These are phyloP conservation scores for Brachypodium distachyon DNA, from an alignment of 202 grass and related monocot species.

Conservation along the genomic window DNA sequence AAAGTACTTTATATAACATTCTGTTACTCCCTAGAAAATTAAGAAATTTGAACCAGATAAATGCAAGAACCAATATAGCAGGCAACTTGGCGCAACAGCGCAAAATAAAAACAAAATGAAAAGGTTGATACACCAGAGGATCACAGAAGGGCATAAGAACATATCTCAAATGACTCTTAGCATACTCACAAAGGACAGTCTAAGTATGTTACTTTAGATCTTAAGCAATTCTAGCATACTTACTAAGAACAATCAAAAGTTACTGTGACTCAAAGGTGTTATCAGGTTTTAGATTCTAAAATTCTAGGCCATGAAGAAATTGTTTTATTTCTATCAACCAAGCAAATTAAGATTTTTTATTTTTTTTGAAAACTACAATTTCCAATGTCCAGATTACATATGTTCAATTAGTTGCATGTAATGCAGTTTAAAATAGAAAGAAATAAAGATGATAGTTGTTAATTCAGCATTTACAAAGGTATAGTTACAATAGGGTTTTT, in stretches of 20 bases:
- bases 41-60: background rate
- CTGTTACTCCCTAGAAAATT: background rate
- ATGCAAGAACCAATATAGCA: background rate
- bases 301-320: background rate
- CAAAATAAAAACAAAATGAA: background rate
- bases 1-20: background rate
- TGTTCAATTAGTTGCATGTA: background rate
- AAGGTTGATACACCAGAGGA: background rate
- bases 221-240: background rate
- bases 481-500: background rate
- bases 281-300: background rate
- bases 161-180: background rate
- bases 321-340: background rate
- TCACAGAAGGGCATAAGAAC: background rate
- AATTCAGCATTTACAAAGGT: background rate
- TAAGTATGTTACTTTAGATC: background rate
- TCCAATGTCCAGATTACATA: background rate
- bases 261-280: background rate
- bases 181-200: background rate
- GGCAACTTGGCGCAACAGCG: background rate
- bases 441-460: background rate
- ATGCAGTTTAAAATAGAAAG: background rate
- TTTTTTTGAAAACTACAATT: background rate
- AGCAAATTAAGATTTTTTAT: background rate
- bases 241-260: background rate